phyloP scores from a whole-genome alignment of 805 yeast species.

The Debaryomyces hansenii region DNA sequence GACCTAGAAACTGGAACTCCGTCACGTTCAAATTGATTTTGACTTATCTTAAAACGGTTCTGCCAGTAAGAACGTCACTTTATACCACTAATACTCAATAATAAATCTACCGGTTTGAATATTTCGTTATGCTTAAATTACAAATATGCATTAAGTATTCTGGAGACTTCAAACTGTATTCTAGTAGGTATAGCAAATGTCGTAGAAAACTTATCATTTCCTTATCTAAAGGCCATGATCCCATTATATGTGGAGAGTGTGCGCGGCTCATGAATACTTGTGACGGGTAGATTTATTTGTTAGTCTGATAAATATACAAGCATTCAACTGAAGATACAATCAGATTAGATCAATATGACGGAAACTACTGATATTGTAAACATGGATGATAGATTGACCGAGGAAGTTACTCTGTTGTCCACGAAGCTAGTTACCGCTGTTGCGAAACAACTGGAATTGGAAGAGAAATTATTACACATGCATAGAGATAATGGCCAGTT shows the following conservation, averaged over 20 bases:
- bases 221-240: neutral
- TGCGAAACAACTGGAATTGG: slow-evolving; percentile 55
- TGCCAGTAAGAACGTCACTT: too few relatives aligned
- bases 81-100: too few relatives aligned
- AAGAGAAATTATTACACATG: slow-evolving; percentile 44
- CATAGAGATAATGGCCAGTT: slow-evolving; percentile 35
- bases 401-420: slow-evolving; percentile 56
- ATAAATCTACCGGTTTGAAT: too few relatives aligned
- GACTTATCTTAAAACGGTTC: too few relatives aligned
- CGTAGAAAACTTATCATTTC: neutral
- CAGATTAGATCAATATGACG: slow-evolving; percentile 1
- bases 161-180: too few relatives aligned
- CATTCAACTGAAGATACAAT: too few relatives aligned
- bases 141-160: too few relatives aligned
- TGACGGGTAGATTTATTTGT: neutral
- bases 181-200: too few relatives aligned
- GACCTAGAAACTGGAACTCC: too few relatives aligned
- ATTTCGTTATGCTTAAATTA: too few relatives aligned
- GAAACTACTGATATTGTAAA: slow-evolving; percentile 11
- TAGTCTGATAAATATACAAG: too few relatives aligned
- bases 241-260: neutral
- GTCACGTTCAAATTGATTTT: too few relatives aligned
- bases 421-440: slow-evolving; percentile 62
- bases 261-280: neutral
- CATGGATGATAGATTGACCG: slow-evolving; percentile 43